Evolutionary conservation across 164 flowering plant species (phyloP), one percentile per base, ranked within the genome.

Genomic region (Dillenia suffruticosa): DNA sequence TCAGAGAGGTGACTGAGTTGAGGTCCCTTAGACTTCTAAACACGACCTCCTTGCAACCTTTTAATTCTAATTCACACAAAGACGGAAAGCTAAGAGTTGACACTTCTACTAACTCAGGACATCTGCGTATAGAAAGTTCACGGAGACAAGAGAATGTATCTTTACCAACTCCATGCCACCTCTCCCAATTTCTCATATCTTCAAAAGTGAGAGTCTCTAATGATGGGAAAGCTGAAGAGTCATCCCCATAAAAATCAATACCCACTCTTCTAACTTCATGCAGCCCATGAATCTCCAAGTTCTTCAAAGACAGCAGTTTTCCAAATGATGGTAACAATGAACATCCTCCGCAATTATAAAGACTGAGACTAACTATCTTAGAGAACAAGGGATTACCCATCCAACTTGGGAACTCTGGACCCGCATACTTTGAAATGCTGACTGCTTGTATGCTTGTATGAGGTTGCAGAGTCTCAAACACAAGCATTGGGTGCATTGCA

Each of bases 351-450:
- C 68, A 65, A 44, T 65, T 57, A 16, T 43, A 17, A 8, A 65
- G 49, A 9, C 1, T 9, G 22, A 65, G 17, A 19, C 5, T 43
- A 12, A 44, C 62, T 44, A 57, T 55, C n/a, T 12, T 50, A 13
- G 14, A 51, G 44, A 59, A 59, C 0, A 44, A 49, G 5, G 62
- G 46, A 9, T 48, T 17, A 9, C 53, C 48, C 14, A 67, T 2
- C 65, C 70, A 61, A 9, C 17, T 10, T 61, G 70, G 70, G 16
- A 67, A 67, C 9, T 2, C 2, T 4, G 5, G 5, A 17, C 57
- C 56, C 2, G 19, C 47, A 11, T 65, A 65, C 2, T 44, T 5
- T 54, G 13, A 4, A 46, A 67, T 12, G 2, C 12, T 1, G 2
- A 61, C 2, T 24, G 44, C 26, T 24, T 22, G 12, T 32, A 61